A percentile compares a stretch with the other conserved stretches of the same genome.
phyloP scores from a whole-genome alignment of 2,329 filamentous ascomycete species.

The Sporothrix variecibatus region DNA sequence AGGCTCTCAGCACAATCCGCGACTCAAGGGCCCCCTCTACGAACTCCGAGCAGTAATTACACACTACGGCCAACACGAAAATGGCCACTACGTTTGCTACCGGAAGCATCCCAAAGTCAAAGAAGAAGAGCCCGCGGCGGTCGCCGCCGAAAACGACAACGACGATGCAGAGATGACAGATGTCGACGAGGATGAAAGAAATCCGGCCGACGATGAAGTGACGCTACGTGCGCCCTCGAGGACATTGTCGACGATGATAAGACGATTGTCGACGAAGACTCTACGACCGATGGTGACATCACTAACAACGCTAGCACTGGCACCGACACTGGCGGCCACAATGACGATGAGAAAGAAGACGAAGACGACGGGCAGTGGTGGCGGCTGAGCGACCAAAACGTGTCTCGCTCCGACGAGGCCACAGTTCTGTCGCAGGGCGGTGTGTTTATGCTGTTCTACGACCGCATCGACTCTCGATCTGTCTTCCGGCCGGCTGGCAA shows the following conservation, averaged over 20 bases:
- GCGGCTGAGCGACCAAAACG: slow-evolving; percentile 86
- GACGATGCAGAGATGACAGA: background rate
- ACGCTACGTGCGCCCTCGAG: slow-evolving; percentile 18
- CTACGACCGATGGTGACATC: background rate
- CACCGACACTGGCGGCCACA: slow-evolving; percentile 5
- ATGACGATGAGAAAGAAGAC: slow-evolving; percentile 28
- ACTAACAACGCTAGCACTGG: background rate
- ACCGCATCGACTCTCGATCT: slow-evolving; percentile 62
- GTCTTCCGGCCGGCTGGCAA: slow-evolving; percentile 40
- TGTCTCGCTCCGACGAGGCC: slow-evolving; percentile 71
- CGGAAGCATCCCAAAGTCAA: slow-evolving; percentile 60
- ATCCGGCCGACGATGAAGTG: background rate
- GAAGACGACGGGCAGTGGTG: slow-evolving; percentile 69
- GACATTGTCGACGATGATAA: background rate
- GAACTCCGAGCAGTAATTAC: slow-evolving; percentile 81
- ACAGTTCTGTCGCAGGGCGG: slow-evolving; percentile 74
- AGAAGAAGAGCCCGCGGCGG: slow-evolving; percentile 13
- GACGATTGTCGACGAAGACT: background rate
- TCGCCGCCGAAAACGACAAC: background rate
- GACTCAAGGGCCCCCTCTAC: slow-evolving; percentile 64
- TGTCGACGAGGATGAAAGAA: slow-evolving; percentile 13
- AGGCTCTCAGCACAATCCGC: slow-evolving; percentile 52
- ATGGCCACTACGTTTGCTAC: slow-evolving; percentile 94
- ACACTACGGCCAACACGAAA: slow-evolving; percentile 88
- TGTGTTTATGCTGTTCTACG: slow-evolving; percentile 98